Base-by-base conservation (phyloP, 148 eudicot genomes). In the Persicaria tinctoria region DNA sequence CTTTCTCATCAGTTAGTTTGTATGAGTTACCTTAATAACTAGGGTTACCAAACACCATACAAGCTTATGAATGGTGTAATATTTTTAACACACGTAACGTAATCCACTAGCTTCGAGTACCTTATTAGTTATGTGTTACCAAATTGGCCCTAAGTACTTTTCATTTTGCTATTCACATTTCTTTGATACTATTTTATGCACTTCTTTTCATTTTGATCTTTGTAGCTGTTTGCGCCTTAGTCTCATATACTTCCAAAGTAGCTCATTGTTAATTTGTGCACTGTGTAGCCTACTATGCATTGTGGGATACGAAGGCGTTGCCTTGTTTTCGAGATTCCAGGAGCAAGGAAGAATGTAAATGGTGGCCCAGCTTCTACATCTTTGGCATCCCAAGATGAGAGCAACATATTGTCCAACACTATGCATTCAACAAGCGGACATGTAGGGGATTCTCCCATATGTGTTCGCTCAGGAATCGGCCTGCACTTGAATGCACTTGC, bases 401-500 rank as follows among this genome's bases (percentile, higher is more conserved):
- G 78, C n/a, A 78, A 75, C 73, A 44, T 73, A 16, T 64, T 75
- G 51, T 76, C 82, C 53, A 74, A 47, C 8, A 80, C 76, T 51
- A 89, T 76, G 75, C 84, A 80, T 27, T 72, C 81, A 32, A 73
- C 49, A 72, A 79, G 78, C 8, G 16, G 66, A 11, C 88, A 80
- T 69, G 75, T 77, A 38, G 80, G 79, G 70, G 78, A 63, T 63
- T 78, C 97, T 63, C 81, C 91, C 16, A 79, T 80, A 73, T 48
- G 87, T 74, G 51, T 82, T 64, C 66, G 90, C 17, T 90, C 96
- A 41, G 93, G 97, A 47, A 91, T 94, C 66, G 98, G 98, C 70
- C 84, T 94, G 89, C 98, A 94, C 82, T 85, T 94, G 69, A 94
- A 94, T 85, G 89, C 97, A 77, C 84, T 94, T 68, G 97, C 97